Percentiles rank a stretch among this genome's conserved stretches.
phyloP scores from a whole-genome alignment of 305 asterid genomes.

The Fraxinus nigra region DNA sequence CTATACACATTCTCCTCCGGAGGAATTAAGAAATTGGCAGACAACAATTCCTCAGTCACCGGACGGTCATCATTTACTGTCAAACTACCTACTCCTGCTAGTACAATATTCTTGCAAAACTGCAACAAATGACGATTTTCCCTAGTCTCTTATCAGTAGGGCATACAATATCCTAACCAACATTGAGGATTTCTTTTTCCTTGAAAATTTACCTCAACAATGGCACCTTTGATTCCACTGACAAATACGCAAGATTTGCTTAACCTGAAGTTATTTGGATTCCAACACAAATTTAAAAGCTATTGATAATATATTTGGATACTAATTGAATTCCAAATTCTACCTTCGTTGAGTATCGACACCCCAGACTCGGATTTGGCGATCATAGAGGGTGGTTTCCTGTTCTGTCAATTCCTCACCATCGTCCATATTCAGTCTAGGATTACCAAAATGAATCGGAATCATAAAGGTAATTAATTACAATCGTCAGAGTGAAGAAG shows the following conservation, averaged over 20 bases:
- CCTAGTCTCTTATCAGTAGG: not conserved
- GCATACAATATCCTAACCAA: not conserved
- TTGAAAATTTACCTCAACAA: conserved; percentile 56
- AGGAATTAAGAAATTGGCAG: conserved; percentile 79
- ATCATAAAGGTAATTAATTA: not conserved
- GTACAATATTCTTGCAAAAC: conserved; percentile 95
- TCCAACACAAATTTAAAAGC: not conserved
- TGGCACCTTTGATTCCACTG: conserved; percentile 82
- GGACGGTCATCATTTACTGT: conserved; percentile 74
- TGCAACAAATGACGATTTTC: conserved; percentile 29
- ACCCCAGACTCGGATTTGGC: conserved; percentile 99
- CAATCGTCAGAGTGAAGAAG: not conserved
- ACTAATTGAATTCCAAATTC: not conserved
- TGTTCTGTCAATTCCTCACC: conserved; percentile 86
- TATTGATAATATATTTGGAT: not conserved
- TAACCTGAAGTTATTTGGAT: conserved; percentile 41
- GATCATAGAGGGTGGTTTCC: conserved; percentile 94
- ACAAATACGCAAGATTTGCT: conserved; percentile 86
- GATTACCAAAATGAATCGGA: not conserved
- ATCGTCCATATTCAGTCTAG: conserved; percentile 39
- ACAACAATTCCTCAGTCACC: conserved; percentile 59
- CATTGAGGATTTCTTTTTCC: not conserved
- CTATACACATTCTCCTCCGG: conserved; percentile 37
- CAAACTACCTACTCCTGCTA: conserved; percentile 96
- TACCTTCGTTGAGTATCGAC: conserved; percentile 97